Percentiles rank a stretch among this genome's conserved stretches.
Conservation (phyloP, 768 basidiomycete species). For the Suillus paluster region DNA sequence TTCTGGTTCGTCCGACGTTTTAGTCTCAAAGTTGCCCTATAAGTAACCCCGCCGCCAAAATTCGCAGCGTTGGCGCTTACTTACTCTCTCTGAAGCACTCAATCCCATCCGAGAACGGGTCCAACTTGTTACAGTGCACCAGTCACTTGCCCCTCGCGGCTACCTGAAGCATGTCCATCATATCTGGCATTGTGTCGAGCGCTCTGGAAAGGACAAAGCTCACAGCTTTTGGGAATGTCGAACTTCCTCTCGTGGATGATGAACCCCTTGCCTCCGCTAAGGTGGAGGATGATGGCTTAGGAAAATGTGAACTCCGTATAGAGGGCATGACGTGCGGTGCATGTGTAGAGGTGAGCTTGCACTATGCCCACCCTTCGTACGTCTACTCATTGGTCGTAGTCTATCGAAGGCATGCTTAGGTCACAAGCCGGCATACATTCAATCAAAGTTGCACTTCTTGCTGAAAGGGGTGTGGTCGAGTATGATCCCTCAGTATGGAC, state of each 20-base stretch:
- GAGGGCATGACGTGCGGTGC: conserved; percentile 92
- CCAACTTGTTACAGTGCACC: background rate
- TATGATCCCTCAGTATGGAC: conserved; percentile 87
- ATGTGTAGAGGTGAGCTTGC: conserved; percentile 75
- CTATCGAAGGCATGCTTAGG: conserved; percentile 84
- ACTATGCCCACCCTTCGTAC: background rate
- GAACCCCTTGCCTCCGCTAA: conserved; percentile 31
- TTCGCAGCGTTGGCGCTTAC: background rate
- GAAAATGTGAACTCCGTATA: conserved; percentile 78
- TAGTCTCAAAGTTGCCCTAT: background rate
- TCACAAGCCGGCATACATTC: conserved; percentile 88
- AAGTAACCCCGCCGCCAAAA: background rate
- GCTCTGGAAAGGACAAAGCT: conserved; percentile 14
- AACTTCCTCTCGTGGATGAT: conserved; percentile 20
- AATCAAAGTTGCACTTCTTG: conserved; percentile 94
- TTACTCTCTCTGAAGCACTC: background rate
- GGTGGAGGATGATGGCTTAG: conserved; percentile 30
- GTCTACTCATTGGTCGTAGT: conserved; percentile 41
- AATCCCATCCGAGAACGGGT: background rate
- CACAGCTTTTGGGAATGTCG: conserved; percentile 14
- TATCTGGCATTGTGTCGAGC: conserved; percentile 5
- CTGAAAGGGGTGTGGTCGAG: conserved; percentile 90
- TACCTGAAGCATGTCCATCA: conserved; percentile 8
- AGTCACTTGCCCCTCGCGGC: background rate
- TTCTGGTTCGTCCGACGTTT: background rate